Percentiles rank a stretch among this genome's conserved stretches.
Conservation (phyloP, 2,329 filamentous ascomycete species). For the Xylaria multiplex region DNA sequence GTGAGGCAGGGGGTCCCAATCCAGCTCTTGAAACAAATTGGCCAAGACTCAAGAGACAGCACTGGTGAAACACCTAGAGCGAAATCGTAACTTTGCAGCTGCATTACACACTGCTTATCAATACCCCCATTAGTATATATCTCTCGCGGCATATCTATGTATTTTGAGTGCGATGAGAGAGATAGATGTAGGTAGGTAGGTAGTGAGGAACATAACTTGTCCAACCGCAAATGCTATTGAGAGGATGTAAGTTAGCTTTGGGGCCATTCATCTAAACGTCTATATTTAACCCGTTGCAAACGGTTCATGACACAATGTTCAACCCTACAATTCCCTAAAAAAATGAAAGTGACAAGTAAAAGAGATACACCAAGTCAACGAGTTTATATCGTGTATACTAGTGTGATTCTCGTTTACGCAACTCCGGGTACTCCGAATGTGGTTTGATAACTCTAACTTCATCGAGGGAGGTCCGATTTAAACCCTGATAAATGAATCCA, state of each 20-base stretch:
- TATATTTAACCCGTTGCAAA: too few species aligned
- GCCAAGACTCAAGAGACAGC: constrained; percentile 18
- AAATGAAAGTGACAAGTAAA: too few species aligned
- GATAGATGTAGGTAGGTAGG: neutral
- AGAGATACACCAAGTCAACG: too few species aligned
- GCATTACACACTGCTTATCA: constrained; percentile 15
- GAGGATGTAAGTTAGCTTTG: too few species aligned
- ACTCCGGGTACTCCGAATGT: neutral
- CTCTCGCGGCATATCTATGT: neutral
- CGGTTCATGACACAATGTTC: too few species aligned
- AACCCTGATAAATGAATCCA: neutral
- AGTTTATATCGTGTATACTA: neutral
- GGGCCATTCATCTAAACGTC: too few species aligned
- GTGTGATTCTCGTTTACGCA: neutral
- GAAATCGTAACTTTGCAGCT: constrained; percentile 2
- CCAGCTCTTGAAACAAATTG: constrained; percentile 27
- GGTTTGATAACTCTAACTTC: constrained; percentile 4
- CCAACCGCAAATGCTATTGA: neutral
- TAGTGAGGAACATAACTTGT: neutral
- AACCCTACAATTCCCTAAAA: too few species aligned
- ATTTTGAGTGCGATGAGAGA: neutral
- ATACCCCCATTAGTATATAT: neutral
- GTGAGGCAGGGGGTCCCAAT: constrained; percentile 26
- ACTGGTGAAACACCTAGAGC: constrained; percentile 21
- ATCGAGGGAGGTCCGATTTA: neutral